Conservation (phyloP, 1,284 basidiomycete species). For the Ceratobasidium sp. region DNA sequence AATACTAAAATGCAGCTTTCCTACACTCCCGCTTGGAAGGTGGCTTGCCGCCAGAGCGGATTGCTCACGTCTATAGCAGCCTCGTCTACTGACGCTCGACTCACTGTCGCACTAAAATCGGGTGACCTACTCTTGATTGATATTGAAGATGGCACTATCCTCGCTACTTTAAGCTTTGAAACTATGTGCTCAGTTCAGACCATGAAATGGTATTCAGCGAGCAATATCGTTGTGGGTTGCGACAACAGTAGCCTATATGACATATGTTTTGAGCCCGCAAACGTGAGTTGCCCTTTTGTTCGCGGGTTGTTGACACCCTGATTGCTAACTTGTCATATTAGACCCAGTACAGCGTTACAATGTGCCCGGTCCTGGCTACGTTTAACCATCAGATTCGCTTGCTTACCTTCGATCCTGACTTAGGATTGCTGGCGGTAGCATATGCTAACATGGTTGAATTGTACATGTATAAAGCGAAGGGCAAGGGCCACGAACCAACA, state of each 20-base stretch:
- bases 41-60: background rate
- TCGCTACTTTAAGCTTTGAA: background rate
- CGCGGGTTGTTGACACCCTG: too few relatives aligned
- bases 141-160: background rate
- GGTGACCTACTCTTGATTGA: background rate
- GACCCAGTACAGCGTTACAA: background rate
- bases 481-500: too few relatives aligned
- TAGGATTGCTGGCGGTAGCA: background rate
- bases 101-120: background rate
- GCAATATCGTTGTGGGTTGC: background rate
- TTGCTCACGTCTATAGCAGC: background rate
- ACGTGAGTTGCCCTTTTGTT: background rate
- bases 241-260: background rate
- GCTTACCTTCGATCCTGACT: constrained; percentile 2
- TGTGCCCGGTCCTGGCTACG: background rate
- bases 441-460: background rate
- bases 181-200: background rate
- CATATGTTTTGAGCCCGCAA: background rate
- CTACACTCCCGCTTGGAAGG: background rate
- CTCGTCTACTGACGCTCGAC: background rate
- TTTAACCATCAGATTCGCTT: background rate
- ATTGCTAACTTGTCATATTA: background rate
- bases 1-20: too few relatives aligned
- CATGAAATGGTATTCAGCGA: background rate
- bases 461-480: background rate